phyloP scores from a whole-genome alignment of 2,329 filamentous ascomycete genomes.

The Ceratocystis colombiana region DNA sequence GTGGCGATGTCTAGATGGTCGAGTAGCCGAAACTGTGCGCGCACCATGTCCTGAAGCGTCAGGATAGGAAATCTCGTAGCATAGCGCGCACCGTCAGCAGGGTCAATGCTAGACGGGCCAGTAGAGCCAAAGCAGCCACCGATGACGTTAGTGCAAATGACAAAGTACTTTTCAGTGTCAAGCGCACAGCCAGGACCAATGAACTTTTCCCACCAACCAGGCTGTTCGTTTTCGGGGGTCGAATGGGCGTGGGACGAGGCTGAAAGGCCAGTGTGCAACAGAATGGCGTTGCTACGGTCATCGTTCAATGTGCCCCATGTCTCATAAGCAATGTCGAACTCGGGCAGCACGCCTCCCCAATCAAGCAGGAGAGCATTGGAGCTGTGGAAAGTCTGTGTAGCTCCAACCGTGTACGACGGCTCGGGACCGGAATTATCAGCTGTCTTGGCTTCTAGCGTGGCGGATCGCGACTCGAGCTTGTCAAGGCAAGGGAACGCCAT shows the following conservation, averaged over 20 bases:
- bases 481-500: constrained; percentile 88
- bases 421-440: constrained; percentile 66
- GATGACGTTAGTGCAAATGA: constrained; percentile 94
- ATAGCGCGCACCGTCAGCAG: constrained; percentile 76
- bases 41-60: constrained; percentile 95
- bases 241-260: constrained; percentile 97
- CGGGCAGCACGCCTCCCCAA: constrained; percentile 85
- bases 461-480: constrained; percentile 67
- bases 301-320: constrained; percentile 76
- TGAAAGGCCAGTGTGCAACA: constrained; percentile 86
- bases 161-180: constrained; percentile 82
- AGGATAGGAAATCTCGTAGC: constrained; percentile 92
- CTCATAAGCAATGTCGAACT: constrained; percentile 87
- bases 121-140: constrained; percentile 95
- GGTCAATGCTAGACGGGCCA: constrained; percentile 78
- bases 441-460: constrained; percentile 50
- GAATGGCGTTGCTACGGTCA: constrained; percentile 76
- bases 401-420: constrained; percentile 84
- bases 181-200: constrained; percentile 78
- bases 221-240: constrained; percentile 72
- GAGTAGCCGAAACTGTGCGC: constrained; percentile 82
- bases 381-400: constrained; percentile 68
- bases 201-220: constrained; percentile 98
- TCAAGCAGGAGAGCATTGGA: constrained; percentile 68
- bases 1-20: constrained; percentile 66